phyloP scores from a whole-genome alignment of 495 filamentous ascomycete genomes.

The Thermothielavioides terrestris region DNA sequence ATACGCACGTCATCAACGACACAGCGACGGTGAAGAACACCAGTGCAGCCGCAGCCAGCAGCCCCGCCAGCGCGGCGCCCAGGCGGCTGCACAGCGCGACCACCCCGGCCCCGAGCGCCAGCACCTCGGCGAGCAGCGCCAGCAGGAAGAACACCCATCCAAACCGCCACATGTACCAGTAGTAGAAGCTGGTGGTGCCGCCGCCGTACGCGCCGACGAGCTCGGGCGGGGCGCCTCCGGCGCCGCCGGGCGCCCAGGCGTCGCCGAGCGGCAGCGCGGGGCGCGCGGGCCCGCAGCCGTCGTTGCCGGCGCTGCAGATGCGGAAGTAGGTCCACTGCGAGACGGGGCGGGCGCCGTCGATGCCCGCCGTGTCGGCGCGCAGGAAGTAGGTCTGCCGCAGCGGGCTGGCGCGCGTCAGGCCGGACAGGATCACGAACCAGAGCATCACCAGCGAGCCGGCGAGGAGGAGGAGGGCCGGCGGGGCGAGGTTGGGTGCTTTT shows the following conservation, averaged over 20 bases:
- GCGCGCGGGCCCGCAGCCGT: constrained; percentile 35
- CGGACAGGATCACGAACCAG: constrained; percentile 72
- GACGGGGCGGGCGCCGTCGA: constrained; percentile 51
- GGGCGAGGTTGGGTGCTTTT: constrained; percentile 31
- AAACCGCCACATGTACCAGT: constrained; percentile 52
- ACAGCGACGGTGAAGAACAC: constrained; percentile 41
- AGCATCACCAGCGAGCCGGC: constrained; percentile 65
- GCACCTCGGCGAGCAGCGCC: constrained; percentile 53
- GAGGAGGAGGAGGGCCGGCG: constrained; percentile 64
- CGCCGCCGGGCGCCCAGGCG: constrained; percentile 40
- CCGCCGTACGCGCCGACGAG: constrained; percentile 38
- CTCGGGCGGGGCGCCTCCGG: constrained; percentile 28
- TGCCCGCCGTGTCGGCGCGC: constrained; percentile 59
- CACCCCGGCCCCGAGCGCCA: constrained; percentile 46
- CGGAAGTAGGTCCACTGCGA: constrained; percentile 88
- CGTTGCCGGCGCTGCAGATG: constrained; percentile 46
- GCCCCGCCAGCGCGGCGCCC: constrained; percentile 36
- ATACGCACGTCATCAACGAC: constrained; percentile 45
- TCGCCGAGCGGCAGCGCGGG: constrained; percentile 42
- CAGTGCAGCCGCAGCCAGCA: constrained; percentile 30
- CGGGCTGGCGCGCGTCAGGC: constrained; percentile 49
- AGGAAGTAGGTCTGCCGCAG: constrained; percentile 75
- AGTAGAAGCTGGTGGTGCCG: constrained; percentile 39
- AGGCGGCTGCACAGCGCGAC: constrained; percentile 43
- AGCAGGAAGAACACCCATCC: constrained; percentile 71